Conservation (phyloP, 805 yeast species). For the Kodamaea neixiangensis region DNA sequence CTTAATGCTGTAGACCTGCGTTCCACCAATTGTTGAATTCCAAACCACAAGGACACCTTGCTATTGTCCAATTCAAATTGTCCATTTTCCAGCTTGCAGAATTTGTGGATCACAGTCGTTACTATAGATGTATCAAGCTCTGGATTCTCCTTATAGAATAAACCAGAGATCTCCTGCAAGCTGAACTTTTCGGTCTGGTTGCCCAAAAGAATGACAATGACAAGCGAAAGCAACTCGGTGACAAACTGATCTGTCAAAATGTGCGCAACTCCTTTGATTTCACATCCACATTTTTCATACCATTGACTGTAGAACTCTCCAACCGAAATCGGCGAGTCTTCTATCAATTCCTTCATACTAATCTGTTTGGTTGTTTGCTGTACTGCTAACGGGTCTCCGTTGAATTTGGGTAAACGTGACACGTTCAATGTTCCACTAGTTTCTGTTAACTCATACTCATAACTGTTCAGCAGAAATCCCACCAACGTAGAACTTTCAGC, state of each 20-base stretch:
- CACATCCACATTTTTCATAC: slow-evolving; percentile 57
- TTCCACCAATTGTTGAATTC: slow-evolving; percentile 48
- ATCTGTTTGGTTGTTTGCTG: neutral
- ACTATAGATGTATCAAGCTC: slow-evolving; percentile 36
- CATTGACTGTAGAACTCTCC: slow-evolving; percentile 55
- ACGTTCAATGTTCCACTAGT: slow-evolving; percentile 32
- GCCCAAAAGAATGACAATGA: slow-evolving; percentile 31
- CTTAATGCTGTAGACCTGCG: slow-evolving; percentile 22
- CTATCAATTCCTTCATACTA: slow-evolving; percentile 35
- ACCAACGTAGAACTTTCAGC: slow-evolving; percentile 21
- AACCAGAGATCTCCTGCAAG: slow-evolving; percentile 16
- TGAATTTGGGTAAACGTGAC: slow-evolving; percentile 27
- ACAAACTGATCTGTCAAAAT: slow-evolving; percentile 26
- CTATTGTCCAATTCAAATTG: slow-evolving; percentile 43
- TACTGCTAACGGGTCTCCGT: slow-evolving; percentile 10
- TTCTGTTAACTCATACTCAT: slow-evolving; percentile 36
- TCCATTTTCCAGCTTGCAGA: slow-evolving; percentile 28
- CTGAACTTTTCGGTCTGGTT: slow-evolving; percentile 22
- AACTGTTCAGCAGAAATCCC: slow-evolving; percentile 31
- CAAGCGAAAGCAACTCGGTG: slow-evolving; percentile 27
- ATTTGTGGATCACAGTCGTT: slow-evolving; percentile 51
- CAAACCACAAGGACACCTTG: slow-evolving; percentile 61
- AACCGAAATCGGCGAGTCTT: slow-evolving; percentile 54
- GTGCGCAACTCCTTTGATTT: slow-evolving; percentile 46
- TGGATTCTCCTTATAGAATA: slow-evolving; percentile 28